phyloP scores from a whole-genome alignment of 2,329 filamentous ascomycete species.

The Achaetomium macrosporum region DNA sequence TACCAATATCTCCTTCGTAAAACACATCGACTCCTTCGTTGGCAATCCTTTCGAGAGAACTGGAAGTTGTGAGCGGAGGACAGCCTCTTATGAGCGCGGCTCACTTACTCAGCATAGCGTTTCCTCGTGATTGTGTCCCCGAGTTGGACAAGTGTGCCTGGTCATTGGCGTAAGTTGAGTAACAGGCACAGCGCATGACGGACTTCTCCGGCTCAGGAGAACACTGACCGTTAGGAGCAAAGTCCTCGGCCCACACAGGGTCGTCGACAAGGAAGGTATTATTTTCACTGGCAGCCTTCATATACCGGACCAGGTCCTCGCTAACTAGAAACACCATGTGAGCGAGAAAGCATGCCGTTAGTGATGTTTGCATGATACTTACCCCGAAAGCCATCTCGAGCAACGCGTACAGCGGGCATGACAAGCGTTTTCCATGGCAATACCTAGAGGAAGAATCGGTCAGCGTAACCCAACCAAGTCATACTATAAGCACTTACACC shows the following conservation, averaged over 20 bases:
- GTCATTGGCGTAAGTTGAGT: background rate
- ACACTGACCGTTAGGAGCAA: constrained; percentile 65
- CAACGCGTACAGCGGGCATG: constrained; percentile 66
- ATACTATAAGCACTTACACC: constrained; percentile 40
- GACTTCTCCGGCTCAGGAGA: no score
- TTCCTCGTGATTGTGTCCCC: constrained; percentile 76
- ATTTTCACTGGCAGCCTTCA: constrained; percentile 44
- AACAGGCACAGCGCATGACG: no score
- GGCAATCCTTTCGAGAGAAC: constrained; percentile 71
- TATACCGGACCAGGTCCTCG: constrained; percentile 68
- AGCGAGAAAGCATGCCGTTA: background rate
- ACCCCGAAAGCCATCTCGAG: constrained; percentile 63
- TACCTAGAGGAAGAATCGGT: constrained; percentile 14
- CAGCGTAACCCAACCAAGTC: background rate
- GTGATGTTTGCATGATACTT: constrained; percentile 5
- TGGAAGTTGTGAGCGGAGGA: constrained; percentile 17
- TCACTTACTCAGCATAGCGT: constrained; percentile 60
- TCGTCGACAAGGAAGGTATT: constrained; percentile 66
- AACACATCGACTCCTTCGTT: constrained; percentile 49
- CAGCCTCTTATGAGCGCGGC: background rate
- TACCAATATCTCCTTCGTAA: constrained; percentile 34
- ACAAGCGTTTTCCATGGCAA: constrained; percentile 68
- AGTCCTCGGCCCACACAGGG: constrained; percentile 77
- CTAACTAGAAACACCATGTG: constrained; percentile 46
- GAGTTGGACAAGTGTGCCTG: constrained; percentile 58